Evolutionary conservation across 305 asterid genomes (phyloP).

Genomic region (Fraxinus sp.): DNA sequence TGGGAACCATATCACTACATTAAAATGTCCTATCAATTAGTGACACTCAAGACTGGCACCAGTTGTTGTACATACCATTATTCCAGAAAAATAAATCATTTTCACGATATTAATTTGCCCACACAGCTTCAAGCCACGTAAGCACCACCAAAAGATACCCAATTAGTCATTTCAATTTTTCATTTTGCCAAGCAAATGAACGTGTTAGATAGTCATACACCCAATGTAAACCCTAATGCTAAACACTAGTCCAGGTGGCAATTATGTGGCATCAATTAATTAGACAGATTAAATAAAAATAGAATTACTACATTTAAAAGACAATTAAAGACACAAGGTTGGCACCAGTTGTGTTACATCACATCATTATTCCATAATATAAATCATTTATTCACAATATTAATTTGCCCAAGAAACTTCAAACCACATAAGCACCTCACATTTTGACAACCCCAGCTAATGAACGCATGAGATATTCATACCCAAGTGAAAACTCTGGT

Average conservation of each 20-base stretch:
- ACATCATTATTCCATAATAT: background rate
- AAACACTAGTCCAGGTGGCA: background rate
- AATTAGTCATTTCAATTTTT: background rate
- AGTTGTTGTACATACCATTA: background rate
- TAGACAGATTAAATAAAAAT: background rate
- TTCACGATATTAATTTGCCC: background rate
- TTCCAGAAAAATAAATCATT: background rate
- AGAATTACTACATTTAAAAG: background rate
- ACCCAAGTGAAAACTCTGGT: background rate
- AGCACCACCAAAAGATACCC: background rate
- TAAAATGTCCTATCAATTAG: background rate
- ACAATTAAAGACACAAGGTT: background rate
- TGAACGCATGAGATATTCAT: background rate
- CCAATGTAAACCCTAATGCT: background rate
- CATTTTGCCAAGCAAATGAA: background rate
- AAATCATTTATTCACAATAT: background rate
- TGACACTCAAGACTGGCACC: background rate
- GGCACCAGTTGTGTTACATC: background rate
- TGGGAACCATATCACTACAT: background rate
- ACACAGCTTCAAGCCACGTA: background rate
- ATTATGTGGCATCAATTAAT: background rate
- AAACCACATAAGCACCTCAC: background rate
- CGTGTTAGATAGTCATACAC: background rate
- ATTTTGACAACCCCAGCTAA: background rate
- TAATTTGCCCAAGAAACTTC: background rate